phyloP scores from a whole-genome alignment of 2,329 filamentous ascomycete genomes.

The Zymoseptoria tritici region DNA sequence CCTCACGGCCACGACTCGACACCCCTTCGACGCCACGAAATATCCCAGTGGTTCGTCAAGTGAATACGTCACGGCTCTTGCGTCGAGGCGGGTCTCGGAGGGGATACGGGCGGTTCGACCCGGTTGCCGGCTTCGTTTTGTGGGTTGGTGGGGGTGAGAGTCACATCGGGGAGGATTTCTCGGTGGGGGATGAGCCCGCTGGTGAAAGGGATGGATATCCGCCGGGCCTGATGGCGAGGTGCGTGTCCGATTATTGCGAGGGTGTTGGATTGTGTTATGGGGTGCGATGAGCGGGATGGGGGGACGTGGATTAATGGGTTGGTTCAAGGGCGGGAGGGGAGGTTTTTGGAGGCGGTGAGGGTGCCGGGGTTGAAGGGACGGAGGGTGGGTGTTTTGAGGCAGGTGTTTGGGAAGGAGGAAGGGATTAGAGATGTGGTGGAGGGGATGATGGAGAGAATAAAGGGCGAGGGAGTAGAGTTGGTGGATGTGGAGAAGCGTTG shows the following conservation, averaged over 20 bases:
- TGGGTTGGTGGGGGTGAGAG: no score
- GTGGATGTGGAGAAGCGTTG: conserved; percentile 16
- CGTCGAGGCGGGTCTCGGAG: no score
- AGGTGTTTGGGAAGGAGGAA: conserved; percentile 18
- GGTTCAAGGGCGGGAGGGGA: not conserved
- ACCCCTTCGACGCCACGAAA: no score
- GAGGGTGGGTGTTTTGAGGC: conserved; percentile 18
- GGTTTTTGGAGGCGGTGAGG: conserved; percentile 14
- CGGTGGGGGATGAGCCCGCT: conserved; percentile 12
- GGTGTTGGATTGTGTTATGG: conserved; percentile 15
- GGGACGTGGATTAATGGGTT: conserved; percentile 19
- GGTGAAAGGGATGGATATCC: conserved; percentile 20
- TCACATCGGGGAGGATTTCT: no score
- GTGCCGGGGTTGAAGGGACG: conserved; percentile 13
- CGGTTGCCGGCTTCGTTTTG: no score
- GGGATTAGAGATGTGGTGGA: conserved; percentile 14
- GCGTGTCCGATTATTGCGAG: conserved; percentile 4
- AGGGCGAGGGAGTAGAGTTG: conserved; percentile 15
- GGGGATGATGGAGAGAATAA: conserved; percentile 9
- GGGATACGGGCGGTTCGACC: no score
- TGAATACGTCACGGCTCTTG: no score
- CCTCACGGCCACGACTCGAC: no score
- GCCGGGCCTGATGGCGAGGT: conserved; percentile 19
- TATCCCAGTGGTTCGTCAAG: no score
- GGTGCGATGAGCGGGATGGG: conserved; percentile 13